A percentile compares a stretch with the other conserved stretches of the same genome.
Conservation (phyloP, 306 rosid species). For the Dalbergia cultrata region DNA sequence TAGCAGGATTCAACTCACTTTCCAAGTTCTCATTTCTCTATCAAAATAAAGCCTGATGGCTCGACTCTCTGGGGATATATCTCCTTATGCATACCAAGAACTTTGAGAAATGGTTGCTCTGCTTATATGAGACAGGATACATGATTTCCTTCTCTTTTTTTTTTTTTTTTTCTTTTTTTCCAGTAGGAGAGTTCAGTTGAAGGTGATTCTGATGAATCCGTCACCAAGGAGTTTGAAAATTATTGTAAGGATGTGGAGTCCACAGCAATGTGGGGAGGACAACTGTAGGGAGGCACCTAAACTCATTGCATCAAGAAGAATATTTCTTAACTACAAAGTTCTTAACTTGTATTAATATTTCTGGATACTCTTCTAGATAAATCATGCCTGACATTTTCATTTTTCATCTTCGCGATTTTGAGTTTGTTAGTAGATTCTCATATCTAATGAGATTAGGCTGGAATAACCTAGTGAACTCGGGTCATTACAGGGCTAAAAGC, state of each 20-base stretch:
- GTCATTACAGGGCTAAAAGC: not conserved
- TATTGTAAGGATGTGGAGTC: constrained; percentile 89
- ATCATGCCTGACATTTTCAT: constrained; percentile 30
- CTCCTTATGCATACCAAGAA: constrained; percentile 74
- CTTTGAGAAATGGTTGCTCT: constrained; percentile 82
- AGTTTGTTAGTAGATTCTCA: not conserved
- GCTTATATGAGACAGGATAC: constrained; percentile 78
- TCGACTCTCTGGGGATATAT: constrained; percentile 60
- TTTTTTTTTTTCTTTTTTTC: constrained; percentile 85
- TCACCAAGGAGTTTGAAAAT: constrained; percentile 68
- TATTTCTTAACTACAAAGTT: constrained; percentile 42
- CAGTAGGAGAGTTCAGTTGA: constrained; percentile 69
- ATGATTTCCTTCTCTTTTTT: constrained; percentile 73
- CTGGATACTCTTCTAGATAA: constrained; percentile 28
- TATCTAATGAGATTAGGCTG: not conserved
- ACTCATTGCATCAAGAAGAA: constrained; percentile 83
- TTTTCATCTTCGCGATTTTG: constrained; percentile 29
- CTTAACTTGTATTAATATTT: constrained; percentile 42
- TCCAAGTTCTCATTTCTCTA: constrained; percentile 59
- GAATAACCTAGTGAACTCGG: not conserved
- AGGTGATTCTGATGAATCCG: constrained; percentile 63
- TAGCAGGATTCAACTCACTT: constrained; percentile 80
- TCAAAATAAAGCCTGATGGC: constrained; percentile 85
- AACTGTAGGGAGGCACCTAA: constrained; percentile 90
- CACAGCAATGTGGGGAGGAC: constrained; percentile 95